These are phyloP conservation scores for Aspergillus sp. DNA, from an alignment of 2,329 filamentous ascomycete genomes.

Conservation along the genomic window DNA sequence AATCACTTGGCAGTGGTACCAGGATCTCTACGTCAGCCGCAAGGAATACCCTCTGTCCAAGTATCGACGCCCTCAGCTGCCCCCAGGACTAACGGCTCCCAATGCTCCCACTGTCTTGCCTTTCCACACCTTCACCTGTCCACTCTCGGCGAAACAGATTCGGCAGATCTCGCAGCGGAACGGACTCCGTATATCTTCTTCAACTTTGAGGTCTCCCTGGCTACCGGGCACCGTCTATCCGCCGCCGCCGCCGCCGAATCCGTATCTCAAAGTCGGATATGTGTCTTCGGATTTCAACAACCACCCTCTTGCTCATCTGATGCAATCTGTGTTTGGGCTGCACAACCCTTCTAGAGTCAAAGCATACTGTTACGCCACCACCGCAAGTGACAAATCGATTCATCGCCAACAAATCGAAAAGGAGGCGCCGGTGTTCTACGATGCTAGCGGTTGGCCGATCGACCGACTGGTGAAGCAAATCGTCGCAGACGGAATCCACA, in stretches of 20 bases:
- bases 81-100: slow-evolving; percentile 71
- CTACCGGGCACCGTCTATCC: slow-evolving; percentile 75
- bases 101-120: slow-evolving; percentile 91
- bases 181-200: slow-evolving; percentile 86
- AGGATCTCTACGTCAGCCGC: slow-evolving; percentile 69
- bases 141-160: slow-evolving; percentile 85
- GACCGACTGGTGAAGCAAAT: slow-evolving; percentile 86
- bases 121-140: slow-evolving; percentile 97
- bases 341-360: slow-evolving; percentile 73
- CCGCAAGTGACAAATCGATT: slow-evolving; percentile 80
- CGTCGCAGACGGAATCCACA: slow-evolving; percentile 82
- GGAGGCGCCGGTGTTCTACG: slow-evolving; percentile 86
- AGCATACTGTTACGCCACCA: slow-evolving; percentile 95
- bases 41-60: slow-evolving; percentile 55
- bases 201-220: slow-evolving; percentile 84
- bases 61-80: slow-evolving; percentile 74
- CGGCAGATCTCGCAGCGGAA: slow-evolving; percentile 94
- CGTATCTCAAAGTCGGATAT: slow-evolving; percentile 88
- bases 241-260: slow-evolving; percentile 79
- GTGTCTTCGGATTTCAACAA: slow-evolving; percentile 99
- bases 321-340: slow-evolving; percentile 97
- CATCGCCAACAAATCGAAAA: slow-evolving; percentile 91
- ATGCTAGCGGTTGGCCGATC: slow-evolving; percentile 82
- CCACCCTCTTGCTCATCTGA: slow-evolving; percentile 90
- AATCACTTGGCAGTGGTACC: slow-evolving; percentile 83